Base-by-base conservation (phyloP, 495 filamentous ascomycete genomes). In the Penicillium ucsense region DNA sequence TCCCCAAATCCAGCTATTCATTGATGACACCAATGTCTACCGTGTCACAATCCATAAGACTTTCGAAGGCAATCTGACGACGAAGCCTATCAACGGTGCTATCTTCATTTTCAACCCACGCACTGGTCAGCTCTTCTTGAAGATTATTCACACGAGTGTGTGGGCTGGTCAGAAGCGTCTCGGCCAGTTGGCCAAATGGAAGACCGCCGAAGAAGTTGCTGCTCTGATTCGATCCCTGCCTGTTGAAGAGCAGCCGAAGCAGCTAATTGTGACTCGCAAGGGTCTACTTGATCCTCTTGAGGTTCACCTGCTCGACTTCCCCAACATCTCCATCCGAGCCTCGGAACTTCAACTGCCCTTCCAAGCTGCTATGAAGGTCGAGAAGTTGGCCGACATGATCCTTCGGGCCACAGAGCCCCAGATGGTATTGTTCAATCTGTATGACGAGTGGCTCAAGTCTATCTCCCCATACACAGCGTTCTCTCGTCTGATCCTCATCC, bases 81-180 rank as follows among this genome's bases (percentile, higher is more conserved):
- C 94, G 0, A 99, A 99, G 70, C 94, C 94, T 20, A 99, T 99
- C 73, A 99, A 99, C 67, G 94, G 94, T 60, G 94, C 94, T 33
- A 99, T 99, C 60, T 97, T 99, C 73, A 97, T 99, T 68, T 95
- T 99, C 81, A 99, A 97, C 61, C 94, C 94, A 11, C 82, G 94
- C 40, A 97, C 94, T 52, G 94, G 94, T 32, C 94, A 99, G 59
- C 70, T 99, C 12, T 99, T 99, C 79, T 67, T 99, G 56, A 99
- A 99, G 80, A 96, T 99, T 60, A 99, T 99, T 54, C 94, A 99
- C 70, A 99, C 94, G 3, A 96, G 90, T 57, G 94, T 99, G 35
- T 99, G 94, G 94, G 94, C 94, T 33, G 94, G 94, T 36, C 94
- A 99, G 67, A 99, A 99, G 68, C 94, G 94, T 85, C 76, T 99